phyloP scores from a whole-genome alignment of 495 filamentous ascomycete genomes.

The Trichoderma asperelloides region DNA sequence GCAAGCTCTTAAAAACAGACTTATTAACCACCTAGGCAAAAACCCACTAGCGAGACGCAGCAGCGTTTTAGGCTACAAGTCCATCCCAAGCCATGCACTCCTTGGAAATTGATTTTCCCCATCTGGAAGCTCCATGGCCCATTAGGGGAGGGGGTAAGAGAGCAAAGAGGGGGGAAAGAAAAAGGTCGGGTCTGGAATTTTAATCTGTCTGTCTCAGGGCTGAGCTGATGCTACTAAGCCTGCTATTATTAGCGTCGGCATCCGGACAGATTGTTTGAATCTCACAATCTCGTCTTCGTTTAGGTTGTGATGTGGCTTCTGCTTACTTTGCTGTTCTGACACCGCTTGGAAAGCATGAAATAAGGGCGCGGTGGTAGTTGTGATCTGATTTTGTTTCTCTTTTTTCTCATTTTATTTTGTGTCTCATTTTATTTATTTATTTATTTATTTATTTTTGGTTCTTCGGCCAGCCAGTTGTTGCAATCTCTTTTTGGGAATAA shows the following conservation, averaged over 20 bases:
- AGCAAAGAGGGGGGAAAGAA: background rate
- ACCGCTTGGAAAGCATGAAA: too few species aligned
- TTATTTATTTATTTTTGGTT: background rate
- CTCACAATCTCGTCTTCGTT: background rate
- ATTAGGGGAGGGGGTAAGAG: background rate
- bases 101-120: background rate
- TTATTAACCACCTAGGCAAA: too few species aligned
- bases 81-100: background rate
- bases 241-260: too few species aligned
- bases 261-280: background rate
- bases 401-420: background rate
- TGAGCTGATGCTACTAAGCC: too few species aligned
- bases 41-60: too few species aligned
- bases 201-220: background rate
- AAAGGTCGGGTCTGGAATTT: background rate
- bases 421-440: background rate
- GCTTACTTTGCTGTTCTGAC: background rate
- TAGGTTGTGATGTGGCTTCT: background rate
- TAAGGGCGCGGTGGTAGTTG: background rate
- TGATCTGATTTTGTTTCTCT: background rate
- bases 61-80: too few species aligned
- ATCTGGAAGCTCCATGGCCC: background rate
- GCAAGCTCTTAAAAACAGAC: too few species aligned
- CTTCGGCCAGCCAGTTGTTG: background rate
- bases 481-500: too few species aligned